Conservation (phyloP, 179 eudicot species). For the Patellifolia procumbens region DNA sequence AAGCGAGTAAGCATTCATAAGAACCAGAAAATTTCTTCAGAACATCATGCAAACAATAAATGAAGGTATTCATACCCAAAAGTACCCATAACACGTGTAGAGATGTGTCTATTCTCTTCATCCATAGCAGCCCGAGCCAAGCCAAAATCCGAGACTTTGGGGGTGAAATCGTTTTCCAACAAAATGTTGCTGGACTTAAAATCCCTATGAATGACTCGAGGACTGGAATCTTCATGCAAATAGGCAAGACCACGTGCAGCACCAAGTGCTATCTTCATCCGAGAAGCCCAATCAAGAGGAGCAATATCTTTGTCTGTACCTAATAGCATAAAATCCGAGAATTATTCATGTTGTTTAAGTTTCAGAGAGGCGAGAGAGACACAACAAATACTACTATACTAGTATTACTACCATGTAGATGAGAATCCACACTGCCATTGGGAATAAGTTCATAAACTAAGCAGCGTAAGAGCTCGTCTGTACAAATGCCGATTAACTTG, state of each 20-base stretch:
- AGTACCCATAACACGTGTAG: slow-evolving; percentile 99
- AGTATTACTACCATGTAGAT: slow-evolving; percentile 72
- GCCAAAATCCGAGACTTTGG: slow-evolving; percentile 97
- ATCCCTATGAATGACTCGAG: slow-evolving; percentile 93
- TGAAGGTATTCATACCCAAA: slow-evolving; percentile 60
- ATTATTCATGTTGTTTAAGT: background rate
- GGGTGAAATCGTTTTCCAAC: slow-evolving; percentile 87
- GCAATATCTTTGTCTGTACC: slow-evolving; percentile 72
- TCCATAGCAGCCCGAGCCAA: slow-evolving; percentile 86
- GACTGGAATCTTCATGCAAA: slow-evolving; percentile 96
- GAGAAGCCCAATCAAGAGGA: slow-evolving; percentile 85
- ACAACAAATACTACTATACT: background rate
- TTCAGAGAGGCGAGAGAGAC: background rate
- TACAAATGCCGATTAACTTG: slow-evolving; percentile 86
- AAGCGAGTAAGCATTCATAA: slow-evolving; percentile 6
- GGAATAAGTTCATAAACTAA: slow-evolving; percentile 84
- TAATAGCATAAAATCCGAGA: slow-evolving; percentile 18
- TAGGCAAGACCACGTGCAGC: slow-evolving; percentile 97
- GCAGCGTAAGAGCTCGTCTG: slow-evolving; percentile 71
- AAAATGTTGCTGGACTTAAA: slow-evolving; percentile 95
- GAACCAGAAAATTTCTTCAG: background rate
- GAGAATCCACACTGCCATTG: slow-evolving; percentile 96
- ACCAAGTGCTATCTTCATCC: slow-evolving; percentile 93
- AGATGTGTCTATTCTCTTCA: slow-evolving; percentile 75
- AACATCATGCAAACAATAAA: background rate